These are phyloP conservation scores for Lepiota brunneoincarnata DNA, from an alignment of 768 basidiomycete genomes.

Conservation along the genomic window DNA sequence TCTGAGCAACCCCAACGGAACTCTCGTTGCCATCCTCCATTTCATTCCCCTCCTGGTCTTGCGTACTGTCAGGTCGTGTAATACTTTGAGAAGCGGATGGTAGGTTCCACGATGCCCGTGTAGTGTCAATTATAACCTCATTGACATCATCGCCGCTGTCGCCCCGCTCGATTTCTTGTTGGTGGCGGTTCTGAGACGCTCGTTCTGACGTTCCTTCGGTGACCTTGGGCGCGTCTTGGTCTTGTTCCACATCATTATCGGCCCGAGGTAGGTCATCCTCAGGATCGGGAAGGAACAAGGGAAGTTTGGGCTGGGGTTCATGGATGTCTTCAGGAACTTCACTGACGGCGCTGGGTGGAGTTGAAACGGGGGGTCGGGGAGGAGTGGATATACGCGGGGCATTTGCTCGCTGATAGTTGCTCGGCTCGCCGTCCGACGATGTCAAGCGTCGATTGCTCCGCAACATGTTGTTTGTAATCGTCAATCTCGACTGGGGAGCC, in stretches of 20 bases:
- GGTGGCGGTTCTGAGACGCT: background rate
- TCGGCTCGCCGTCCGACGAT: background rate
- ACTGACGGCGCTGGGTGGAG: background rate
- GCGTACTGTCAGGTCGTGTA: background rate
- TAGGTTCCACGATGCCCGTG: slow-evolving; percentile 21
- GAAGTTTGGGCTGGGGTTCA: background rate
- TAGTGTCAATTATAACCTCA: slow-evolving; percentile 18
- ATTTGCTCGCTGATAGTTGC: background rate
- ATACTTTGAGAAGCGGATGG: slow-evolving; percentile 24
- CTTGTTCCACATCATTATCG: background rate
- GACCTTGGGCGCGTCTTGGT: slow-evolving; percentile 7
- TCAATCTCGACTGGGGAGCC: background rate
- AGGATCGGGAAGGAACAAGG: slow-evolving; percentile 12
- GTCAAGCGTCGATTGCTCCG: background rate
- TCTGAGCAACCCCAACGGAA: too few species aligned
- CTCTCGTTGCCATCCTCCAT: background rate
- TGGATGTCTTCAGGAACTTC: too few species aligned
- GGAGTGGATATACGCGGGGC: background rate
- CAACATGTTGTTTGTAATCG: background rate
- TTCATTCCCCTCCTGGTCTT: slow-evolving; percentile 3
- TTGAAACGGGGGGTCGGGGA: too few species aligned
- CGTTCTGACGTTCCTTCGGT: slow-evolving; percentile 13
- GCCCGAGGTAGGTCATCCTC: background rate
- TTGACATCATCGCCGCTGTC: background rate
- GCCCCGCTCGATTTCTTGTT: background rate